Percentiles rank a stretch among this genome's conserved stretches.
Conservation (phyloP, 768 basidiomycete genomes). For the Hygrophoropsis aurantiaca region DNA sequence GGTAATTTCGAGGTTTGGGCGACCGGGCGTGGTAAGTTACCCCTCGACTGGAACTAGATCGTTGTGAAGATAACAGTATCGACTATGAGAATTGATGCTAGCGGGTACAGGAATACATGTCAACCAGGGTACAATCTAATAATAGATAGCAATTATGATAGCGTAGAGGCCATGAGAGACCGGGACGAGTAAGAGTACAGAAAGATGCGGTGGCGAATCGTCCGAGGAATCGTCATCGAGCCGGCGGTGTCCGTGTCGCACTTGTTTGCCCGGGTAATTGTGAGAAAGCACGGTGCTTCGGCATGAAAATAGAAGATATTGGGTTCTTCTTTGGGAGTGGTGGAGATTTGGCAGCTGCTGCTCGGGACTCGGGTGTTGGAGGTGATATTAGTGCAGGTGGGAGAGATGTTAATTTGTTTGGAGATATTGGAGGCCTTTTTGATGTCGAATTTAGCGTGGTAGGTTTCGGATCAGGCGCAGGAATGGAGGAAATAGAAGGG, state of each 20-base stretch:
- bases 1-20: too few relatives aligned
- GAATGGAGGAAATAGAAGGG: constrained; percentile 18
- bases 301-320: constrained; percentile 64
- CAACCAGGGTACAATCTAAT: too few relatives aligned
- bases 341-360: constrained; percentile 32
- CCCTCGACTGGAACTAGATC: too few relatives aligned
- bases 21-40: too few relatives aligned
- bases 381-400: constrained; percentile 10
- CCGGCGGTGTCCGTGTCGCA: constrained; percentile 17
- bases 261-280: constrained; percentile 44
- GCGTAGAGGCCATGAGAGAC: too few relatives aligned
- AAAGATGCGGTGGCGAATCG: too few relatives aligned
- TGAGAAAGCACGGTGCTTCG: constrained; percentile 67
- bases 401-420: constrained; percentile 8
- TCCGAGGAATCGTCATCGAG: constrained; percentile 12
- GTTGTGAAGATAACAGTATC: too few relatives aligned
- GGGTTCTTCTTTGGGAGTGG: constrained; percentile 58
- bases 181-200: too few relatives aligned
- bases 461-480: constrained; percentile 12
- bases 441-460: constrained; percentile 8
- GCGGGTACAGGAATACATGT: too few relatives aligned
- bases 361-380: constrained; percentile 9
- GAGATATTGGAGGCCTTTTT: constrained; percentile 8
- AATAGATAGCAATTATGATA: too few relatives aligned
- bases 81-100: too few relatives aligned